phyloP scores from a whole-genome alignment of 2,329 filamentous ascomycete species.

The Colletotrichum somersetense region DNA sequence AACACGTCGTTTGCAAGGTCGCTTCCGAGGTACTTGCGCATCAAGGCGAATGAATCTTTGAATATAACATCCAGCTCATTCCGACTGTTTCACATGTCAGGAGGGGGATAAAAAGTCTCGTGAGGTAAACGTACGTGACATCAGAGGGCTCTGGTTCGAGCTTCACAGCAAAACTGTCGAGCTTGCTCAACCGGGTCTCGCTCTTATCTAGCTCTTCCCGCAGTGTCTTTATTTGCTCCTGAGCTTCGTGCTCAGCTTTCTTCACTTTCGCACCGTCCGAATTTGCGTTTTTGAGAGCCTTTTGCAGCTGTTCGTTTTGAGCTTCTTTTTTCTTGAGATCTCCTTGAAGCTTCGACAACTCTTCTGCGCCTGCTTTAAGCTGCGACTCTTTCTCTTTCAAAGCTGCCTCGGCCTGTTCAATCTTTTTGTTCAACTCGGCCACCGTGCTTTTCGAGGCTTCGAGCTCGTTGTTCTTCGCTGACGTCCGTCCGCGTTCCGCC shows the following conservation, averaged over 20 bases:
- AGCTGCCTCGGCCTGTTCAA: neutral
- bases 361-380: neutral
- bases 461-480: neutral
- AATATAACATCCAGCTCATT: neutral
- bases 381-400: neutral
- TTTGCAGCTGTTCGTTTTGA: neutral
- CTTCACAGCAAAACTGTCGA: neutral
- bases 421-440: neutral
- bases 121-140: neutral
- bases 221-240: neutral
- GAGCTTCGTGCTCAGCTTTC: neutral
- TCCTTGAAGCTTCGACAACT: neutral
- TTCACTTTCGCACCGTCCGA: neutral
- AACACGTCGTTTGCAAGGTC: neutral
- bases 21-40: neutral
- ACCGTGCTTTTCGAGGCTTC: neutral
- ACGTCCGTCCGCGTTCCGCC: neutral
- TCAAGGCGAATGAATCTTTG: neutral
- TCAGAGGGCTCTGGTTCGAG: neutral
- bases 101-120: neutral
- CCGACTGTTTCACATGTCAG: neutral
- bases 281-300: neutral
- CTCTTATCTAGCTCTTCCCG: neutral
- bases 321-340: neutral
- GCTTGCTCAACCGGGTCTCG: neutral